Conservation (phyloP, 1,139 yeast species). For the Chernovozyma sophiae-reginae region DNA sequence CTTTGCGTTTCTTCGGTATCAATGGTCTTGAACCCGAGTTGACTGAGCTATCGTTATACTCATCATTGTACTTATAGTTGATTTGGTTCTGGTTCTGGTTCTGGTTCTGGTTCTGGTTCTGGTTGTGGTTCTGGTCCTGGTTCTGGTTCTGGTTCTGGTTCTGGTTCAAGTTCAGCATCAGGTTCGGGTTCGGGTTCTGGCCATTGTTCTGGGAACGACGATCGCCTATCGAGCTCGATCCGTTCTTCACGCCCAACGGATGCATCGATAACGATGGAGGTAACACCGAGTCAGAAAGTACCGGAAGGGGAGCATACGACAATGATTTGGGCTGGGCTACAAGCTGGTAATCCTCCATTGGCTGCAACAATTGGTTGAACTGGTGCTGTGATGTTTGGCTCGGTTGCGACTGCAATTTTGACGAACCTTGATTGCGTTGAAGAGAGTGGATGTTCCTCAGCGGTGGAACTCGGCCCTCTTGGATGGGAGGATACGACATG, state of each 20-base stretch:
- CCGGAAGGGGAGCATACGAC: neutral
- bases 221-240: no score
- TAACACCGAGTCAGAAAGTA: neutral
- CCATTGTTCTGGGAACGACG: no score
- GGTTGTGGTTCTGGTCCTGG: neutral
- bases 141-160: neutral
- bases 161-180: neutral
- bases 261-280: neutral
- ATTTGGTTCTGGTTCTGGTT: neutral
- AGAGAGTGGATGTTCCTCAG: neutral
- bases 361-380: neutral
- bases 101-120: neutral
- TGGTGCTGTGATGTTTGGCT: neutral
- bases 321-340: neutral
- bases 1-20: constrained; percentile 18
- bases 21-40: neutral
- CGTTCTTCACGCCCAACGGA: no score
- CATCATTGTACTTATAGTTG: neutral
- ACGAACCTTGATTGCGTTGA: neutral
- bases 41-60: neutral
- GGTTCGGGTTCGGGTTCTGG: neutral
- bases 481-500: neutral
- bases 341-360: neutral
- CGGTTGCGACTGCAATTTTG: neutral
- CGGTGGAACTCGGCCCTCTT: no score